Evolutionary conservation across 2,329 filamentous ascomycete genomes (phyloP).

Genomic region (Colletotrichum incanum): DNA sequence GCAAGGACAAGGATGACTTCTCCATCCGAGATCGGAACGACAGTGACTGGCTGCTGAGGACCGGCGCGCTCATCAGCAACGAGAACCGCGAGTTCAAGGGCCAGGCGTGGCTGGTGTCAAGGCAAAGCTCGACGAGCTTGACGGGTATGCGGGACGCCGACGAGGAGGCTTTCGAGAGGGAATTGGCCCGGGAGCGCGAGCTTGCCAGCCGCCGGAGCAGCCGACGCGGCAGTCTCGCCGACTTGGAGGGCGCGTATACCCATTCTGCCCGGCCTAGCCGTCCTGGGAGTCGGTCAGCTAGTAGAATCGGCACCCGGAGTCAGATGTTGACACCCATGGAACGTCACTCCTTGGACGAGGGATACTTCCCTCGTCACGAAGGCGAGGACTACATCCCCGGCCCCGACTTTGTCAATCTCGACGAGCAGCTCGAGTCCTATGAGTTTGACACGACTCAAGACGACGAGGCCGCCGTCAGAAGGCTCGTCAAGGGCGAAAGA

Average conservation of each 20-base stretch:
- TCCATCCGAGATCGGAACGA: conserved; percentile 59
- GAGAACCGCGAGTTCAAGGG: conserved; percentile 78
- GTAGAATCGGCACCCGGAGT: conserved; percentile 61
- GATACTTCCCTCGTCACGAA: conserved; percentile 59
- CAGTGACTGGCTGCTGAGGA: conserved; percentile 77
- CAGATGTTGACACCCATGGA: conserved; percentile 64
- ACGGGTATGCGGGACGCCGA: conserved; percentile 66
- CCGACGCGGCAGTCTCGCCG: conserved; percentile 62
- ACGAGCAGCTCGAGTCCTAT: conserved; percentile 72
- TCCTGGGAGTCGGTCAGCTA: conserved; percentile 64
- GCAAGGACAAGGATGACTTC: conserved; percentile 34
- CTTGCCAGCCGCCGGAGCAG: conserved; percentile 64
- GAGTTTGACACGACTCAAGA: conserved; percentile 66
- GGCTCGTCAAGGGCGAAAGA: conserved; percentile 69
- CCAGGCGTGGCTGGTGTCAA: conserved; percentile 77
- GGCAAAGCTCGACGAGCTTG: conserved; percentile 76
- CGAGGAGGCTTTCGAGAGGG: conserved; percentile 67
- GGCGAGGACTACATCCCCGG: conserved; percentile 60
- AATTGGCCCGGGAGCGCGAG: conserved; percentile 67
- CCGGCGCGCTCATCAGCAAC: conserved; percentile 73
- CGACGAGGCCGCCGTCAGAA: conserved; percentile 73
- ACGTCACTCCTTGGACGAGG: conserved; percentile 53
- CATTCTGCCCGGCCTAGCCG: conserved; percentile 45
- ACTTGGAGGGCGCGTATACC: conserved; percentile 54
- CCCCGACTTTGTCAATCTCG: conserved; percentile 75